phyloP scores from a whole-genome alignment of 164 flowering plant species.

The Magnolia kwangsiensis region DNA sequence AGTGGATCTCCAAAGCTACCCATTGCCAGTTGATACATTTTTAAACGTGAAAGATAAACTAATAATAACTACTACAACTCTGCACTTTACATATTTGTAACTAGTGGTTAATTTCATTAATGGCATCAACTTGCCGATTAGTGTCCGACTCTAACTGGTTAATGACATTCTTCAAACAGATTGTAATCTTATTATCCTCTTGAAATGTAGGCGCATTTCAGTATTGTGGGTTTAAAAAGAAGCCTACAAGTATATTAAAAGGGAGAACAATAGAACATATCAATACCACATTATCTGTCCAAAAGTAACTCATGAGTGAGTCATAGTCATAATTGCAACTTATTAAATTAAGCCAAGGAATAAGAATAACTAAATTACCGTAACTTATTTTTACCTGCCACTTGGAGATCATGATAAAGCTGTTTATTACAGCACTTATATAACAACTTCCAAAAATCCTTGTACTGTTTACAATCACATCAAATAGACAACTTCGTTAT shows the following conservation, averaged over 20 bases:
- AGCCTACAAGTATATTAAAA: background rate
- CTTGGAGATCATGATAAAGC: background rate
- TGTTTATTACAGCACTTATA: background rate
- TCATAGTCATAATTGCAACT: too few relatives aligned
- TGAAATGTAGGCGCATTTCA: background rate
- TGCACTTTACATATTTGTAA: background rate
- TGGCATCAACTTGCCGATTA: background rate
- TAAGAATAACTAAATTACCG: too few relatives aligned
- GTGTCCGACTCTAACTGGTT: background rate
- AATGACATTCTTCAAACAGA: background rate
- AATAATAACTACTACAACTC: background rate
- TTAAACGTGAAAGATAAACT: background rate
- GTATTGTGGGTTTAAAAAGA: background rate
- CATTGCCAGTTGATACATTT: background rate
- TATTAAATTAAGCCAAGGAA: too few relatives aligned
- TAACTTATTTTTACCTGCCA: too few relatives aligned
- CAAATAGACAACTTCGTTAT: too few relatives aligned
- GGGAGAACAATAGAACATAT: background rate
- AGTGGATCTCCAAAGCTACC: background rate
- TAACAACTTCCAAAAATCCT: too few relatives aligned
- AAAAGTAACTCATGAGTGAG: too few relatives aligned
- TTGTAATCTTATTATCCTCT: background rate
- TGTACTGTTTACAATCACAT: too few relatives aligned
- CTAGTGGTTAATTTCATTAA: background rate
- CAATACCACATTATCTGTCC: too few relatives aligned